Percentiles rank a stretch among this genome's conserved stretches.
Evolutionary conservation across 2,329 filamentous ascomycete genomes (phyloP).

Genomic region (Davidsoniella australis): DNA sequence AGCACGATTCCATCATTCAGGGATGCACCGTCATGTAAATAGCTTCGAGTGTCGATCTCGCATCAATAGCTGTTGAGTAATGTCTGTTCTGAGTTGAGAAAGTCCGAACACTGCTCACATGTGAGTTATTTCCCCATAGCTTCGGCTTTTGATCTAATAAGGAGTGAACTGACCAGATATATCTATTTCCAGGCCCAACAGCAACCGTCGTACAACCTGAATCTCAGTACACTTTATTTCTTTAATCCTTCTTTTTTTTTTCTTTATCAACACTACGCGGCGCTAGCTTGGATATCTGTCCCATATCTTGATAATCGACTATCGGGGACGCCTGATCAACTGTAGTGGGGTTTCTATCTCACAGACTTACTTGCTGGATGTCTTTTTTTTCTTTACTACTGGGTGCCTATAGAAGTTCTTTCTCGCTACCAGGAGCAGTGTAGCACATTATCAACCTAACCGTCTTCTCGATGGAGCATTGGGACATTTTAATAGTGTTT

Average conservation of each 20-base stretch:
- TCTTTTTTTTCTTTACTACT: not conserved
- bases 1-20: not conserved
- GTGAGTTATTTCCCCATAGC: not conserved
- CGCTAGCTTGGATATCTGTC: not conserved
- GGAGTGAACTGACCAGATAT: not conserved
- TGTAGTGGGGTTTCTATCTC: not conserved
- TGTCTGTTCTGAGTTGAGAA: not conserved
- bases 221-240: not conserved
- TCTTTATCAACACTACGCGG: not conserved
- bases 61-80: not conserved
- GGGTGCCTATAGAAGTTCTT: not conserved
- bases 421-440: not conserved
- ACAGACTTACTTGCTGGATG: not conserved
- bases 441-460: not conserved
- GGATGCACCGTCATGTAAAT: slow-evolving; percentile 7
- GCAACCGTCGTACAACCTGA: not conserved
- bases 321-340: not conserved
- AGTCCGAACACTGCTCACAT: not conserved
- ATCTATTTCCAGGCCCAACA: not conserved
- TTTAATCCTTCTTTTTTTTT: not conserved
- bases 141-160: not conserved
- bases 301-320: not conserved
- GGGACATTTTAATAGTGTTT: not conserved
- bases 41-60: not conserved
- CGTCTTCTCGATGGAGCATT: not conserved